Conservation (phyloP, 805 yeast species). For the Yamadazyma phyllophila region DNA sequence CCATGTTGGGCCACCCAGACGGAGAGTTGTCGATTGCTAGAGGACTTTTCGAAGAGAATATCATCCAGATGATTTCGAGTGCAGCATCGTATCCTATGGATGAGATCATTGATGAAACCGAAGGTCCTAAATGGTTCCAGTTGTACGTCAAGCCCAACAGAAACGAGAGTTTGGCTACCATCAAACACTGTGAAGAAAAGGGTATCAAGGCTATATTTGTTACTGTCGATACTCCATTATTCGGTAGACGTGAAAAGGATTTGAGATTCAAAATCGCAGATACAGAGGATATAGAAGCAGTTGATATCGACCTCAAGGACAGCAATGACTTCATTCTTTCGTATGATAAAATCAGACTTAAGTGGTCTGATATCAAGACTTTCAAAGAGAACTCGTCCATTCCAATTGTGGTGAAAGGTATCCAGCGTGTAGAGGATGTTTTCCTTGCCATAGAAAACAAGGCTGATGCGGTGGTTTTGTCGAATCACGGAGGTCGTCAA, state of each 20-base stretch:
- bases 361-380: slow-evolving; percentile 31
- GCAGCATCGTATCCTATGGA: slow-evolving; percentile 40
- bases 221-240: slow-evolving; percentile 54
- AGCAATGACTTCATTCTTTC: slow-evolving; percentile 15
- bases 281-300: slow-evolving; percentile 28
- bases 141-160: slow-evolving; percentile 44
- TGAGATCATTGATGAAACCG: slow-evolving; percentile 34
- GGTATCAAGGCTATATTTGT: slow-evolving; percentile 49
- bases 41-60: slow-evolving; percentile 38
- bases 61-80: slow-evolving; percentile 48
- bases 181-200: slow-evolving; percentile 37
- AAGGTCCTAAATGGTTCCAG: slow-evolving; percentile 46
- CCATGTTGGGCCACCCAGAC: slow-evolving; percentile 40
- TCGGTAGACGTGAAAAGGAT: slow-evolving; percentile 54
- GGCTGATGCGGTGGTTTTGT: slow-evolving; percentile 70
- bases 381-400: slow-evolving; percentile 34
- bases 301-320: slow-evolving; percentile 13
- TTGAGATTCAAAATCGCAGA: slow-evolving; percentile 34
- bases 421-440: slow-evolving; percentile 78
- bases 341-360: slow-evolving; percentile 15
- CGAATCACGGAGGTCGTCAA: slow-evolving; percentile 91
- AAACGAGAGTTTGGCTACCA: slow-evolving; percentile 24
- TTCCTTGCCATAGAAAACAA: slow-evolving; percentile 69
- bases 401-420: slow-evolving; percentile 64
- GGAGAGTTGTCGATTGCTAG: slow-evolving; percentile 43